Conservation (phyloP, 1,284 basidiomycete species). For the Tilletia setariae region DNA sequence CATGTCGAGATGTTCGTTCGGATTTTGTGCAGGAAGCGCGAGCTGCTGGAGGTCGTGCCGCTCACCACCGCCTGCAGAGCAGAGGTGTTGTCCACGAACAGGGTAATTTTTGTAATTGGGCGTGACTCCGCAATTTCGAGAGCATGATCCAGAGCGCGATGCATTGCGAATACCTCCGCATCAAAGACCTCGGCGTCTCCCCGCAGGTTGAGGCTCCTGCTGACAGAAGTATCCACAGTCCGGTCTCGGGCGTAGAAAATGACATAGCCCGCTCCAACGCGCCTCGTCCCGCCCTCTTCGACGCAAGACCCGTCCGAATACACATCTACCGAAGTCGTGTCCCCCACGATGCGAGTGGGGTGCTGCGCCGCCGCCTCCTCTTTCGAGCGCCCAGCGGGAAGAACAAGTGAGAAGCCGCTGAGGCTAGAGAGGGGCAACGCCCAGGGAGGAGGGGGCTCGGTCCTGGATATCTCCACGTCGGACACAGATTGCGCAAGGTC, state of each 20-base stretch:
- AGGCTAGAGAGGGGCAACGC: not conserved
- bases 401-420: not conserved
- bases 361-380: not conserved
- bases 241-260: not conserved
- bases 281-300: too few relatives aligned
- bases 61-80: not conserved
- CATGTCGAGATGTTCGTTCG: not conserved
- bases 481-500: not conserved
- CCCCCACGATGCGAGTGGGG: not conserved
- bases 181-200: not conserved
- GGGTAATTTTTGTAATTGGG: not conserved
- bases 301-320: not conserved
- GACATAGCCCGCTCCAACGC: not conserved
- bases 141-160: not conserved
- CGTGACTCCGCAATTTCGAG: not conserved
- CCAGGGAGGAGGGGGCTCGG: not conserved
- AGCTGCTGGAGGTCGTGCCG: not conserved
- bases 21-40: not conserved
- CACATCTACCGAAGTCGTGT: not conserved
- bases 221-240: not conserved
- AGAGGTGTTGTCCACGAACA: slow-evolving; percentile 5
- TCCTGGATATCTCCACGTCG: not conserved
- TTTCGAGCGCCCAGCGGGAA: not conserved
- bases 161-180: not conserved
- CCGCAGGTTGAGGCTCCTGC: not conserved